Evolutionary conservation across 768 basidiomycete species (phyloP).

Genomic region (Suillus cothurnatus): DNA sequence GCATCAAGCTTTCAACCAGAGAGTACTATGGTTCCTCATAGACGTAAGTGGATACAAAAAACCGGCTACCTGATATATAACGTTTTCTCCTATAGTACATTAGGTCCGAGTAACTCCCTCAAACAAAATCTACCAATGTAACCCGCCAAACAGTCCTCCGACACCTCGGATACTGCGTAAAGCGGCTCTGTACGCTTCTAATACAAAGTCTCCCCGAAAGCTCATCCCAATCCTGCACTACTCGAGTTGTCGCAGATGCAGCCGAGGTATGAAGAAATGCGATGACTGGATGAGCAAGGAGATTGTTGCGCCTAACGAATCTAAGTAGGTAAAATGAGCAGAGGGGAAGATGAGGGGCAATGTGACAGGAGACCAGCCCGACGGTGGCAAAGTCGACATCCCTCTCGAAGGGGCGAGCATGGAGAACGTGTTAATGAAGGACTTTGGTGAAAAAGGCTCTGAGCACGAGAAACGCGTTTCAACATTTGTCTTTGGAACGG

Average conservation of each 20-base stretch:
- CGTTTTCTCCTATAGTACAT: neutral
- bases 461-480: too few species aligned
- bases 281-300: too few species aligned
- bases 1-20: neutral
- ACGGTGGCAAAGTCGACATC: too few species aligned
- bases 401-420: slow-evolving; percentile 36
- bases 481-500: too few species aligned
- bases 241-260: neutral
- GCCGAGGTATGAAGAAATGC: too few species aligned
- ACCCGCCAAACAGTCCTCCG: slow-evolving; percentile 25
- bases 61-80: slow-evolving; percentile 11
- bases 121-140: slow-evolving; percentile 15
- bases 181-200: slow-evolving; percentile 24
- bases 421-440: too few species aligned
- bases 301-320: slow-evolving; percentile 86
- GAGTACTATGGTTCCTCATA: too few species aligned
- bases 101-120: neutral
- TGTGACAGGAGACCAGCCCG: too few species aligned
- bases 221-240: slow-evolving; percentile 36
- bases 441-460: too few species aligned
- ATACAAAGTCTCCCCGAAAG: slow-evolving; percentile 31
- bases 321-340: slow-evolving; percentile 89
- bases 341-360: too few species aligned
- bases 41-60: neutral
- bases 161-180: slow-evolving; percentile 26